These are phyloP conservation scores for Nothophytophthora sp. DNA, from an alignment of 352 stramenopile species.

Conservation along the genomic window DNA sequence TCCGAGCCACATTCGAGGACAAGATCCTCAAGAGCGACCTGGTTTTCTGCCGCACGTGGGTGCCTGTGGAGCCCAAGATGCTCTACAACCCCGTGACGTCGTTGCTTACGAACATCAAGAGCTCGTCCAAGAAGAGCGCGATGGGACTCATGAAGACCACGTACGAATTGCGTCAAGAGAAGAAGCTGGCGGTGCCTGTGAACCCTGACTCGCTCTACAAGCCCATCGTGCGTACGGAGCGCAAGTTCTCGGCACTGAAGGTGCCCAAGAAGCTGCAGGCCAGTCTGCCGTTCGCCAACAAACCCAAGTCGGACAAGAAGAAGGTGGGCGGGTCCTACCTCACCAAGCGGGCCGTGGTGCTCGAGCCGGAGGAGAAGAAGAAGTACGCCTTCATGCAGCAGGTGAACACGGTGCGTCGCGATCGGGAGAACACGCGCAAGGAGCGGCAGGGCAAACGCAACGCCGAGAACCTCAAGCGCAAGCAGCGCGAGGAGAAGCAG, in stretches of 20 bases:
- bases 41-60: conserved; percentile 99
- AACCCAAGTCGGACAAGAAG: conserved; percentile 95
- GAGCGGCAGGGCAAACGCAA: conserved; percentile 89
- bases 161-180: conserved; percentile 94
- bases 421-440: conserved; percentile 95
- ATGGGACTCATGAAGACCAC: conserved; percentile 95
- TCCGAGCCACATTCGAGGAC: conserved; percentile 99
- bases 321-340: conserved; percentile 87
- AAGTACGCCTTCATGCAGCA: conserved; percentile 98
- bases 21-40: conserved; percentile 99
- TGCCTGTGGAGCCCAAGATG: conserved; percentile 97
- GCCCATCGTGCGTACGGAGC: conserved; percentile 93
- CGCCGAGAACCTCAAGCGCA: conserved; percentile 91
- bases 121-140: conserved; percentile 45
- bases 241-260: conserved; percentile 93
- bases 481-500: conserved; percentile 90
- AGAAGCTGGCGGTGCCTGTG: conserved; percentile 94
- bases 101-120: conserved; percentile 54
- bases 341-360: conserved; percentile 91
- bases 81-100: conserved; percentile 99
- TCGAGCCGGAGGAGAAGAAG: conserved; percentile 96
- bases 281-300: conserved; percentile 96
- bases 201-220: conserved; percentile 99
- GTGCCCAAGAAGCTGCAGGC: conserved; percentile 98
- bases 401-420: conserved; percentile 97